Evolutionary conservation across 306 rosid species (phyloP).

Genomic region (Crataegus laevigata): DNA sequence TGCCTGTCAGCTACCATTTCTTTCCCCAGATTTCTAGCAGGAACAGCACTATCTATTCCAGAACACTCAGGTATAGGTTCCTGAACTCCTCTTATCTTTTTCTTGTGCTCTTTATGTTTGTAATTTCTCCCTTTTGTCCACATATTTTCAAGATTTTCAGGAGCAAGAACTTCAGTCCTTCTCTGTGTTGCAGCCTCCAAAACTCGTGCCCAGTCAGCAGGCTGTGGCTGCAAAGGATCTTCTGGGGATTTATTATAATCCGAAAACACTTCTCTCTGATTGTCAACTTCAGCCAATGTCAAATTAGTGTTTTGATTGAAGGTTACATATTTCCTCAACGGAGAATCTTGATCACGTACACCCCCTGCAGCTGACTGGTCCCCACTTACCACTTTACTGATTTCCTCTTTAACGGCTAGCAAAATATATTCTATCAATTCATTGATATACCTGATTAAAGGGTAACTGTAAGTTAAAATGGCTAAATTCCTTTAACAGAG

Average conservation of each 20-base stretch:
- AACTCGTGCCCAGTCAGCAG: conserved; percentile 75
- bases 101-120: conserved; percentile 70
- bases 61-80: conserved; percentile 39
- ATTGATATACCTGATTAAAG: conserved; percentile 67
- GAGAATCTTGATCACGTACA: conserved; percentile 41
- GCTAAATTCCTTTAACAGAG: not conserved
- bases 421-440: conserved; percentile 74
- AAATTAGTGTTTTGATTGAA: conserved; percentile 34
- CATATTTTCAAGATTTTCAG: conserved; percentile 98
- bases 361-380: conserved; percentile 33
- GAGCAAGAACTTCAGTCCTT: conserved; percentile 90
- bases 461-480: conserved; percentile 1
- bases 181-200: conserved; percentile 84
- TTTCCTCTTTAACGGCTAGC: conserved; percentile 47
- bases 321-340: conserved; percentile 34
- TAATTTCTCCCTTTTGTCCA: conserved; percentile 98
- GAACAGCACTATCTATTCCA: conserved; percentile 22
- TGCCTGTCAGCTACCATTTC: conserved; percentile 33
- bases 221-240: conserved; percentile 40
- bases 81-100: conserved; percentile 31
- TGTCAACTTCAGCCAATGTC: conserved; percentile 28
- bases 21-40: conserved; percentile 26
- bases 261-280: conserved; percentile 26
- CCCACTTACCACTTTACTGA: conserved; percentile 21
- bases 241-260: conserved; percentile 26